These are phyloP conservation scores for Talaromyces islandicus DNA, from an alignment of 2,329 filamentous ascomycete species.

Conservation along the genomic window DNA sequence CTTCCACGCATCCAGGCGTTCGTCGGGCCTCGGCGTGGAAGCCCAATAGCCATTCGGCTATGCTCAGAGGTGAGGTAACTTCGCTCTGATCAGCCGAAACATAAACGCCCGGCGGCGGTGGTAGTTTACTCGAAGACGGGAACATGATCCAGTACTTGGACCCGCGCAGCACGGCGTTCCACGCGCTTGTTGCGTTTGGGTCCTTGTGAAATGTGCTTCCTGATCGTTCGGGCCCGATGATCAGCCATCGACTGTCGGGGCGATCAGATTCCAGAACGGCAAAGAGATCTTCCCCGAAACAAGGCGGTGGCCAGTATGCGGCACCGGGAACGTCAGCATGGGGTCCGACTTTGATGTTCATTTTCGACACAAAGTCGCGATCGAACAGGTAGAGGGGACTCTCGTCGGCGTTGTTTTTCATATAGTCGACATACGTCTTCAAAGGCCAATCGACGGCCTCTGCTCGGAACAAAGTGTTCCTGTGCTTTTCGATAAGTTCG, in stretches of 20 bases:
- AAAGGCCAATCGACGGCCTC: slow-evolving; percentile 93
- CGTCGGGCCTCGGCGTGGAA: slow-evolving; percentile 79
- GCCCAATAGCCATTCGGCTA: slow-evolving; percentile 90
- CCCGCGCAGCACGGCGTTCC: slow-evolving; percentile 88
- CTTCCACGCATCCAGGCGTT: slow-evolving; percentile 73
- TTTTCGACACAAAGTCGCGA: slow-evolving; percentile 78
- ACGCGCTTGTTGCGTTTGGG: slow-evolving; percentile 66
- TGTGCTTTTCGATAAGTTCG: slow-evolving; percentile 59
- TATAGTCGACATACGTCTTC: slow-evolving; percentile 73
- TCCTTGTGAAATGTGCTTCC: slow-evolving; percentile 94
- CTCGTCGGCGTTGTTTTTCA: slow-evolving; percentile 74
- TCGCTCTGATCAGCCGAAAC: slow-evolving; percentile 86
- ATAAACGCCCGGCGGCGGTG: slow-evolving; percentile 79
- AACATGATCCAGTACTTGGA: slow-evolving; percentile 99
- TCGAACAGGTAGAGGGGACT: slow-evolving; percentile 92
- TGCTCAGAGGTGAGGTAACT: slow-evolving; percentile 87
- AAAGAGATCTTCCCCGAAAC: slow-evolving; percentile 84
- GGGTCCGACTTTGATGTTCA: slow-evolving; percentile 59
- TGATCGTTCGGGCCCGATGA: slow-evolving; percentile 78
- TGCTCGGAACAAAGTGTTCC: slow-evolving; percentile 68
- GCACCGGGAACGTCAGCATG: slow-evolving; percentile 39
- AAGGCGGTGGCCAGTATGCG: slow-evolving; percentile 72
- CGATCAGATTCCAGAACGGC: slow-evolving; percentile 69
- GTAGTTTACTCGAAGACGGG: slow-evolving; percentile 57
- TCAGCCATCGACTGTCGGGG: slow-evolving; percentile 87